Evolutionary conservation across 2,329 filamentous ascomycete species (phyloP), one percentile per base, ranked within the genome.

Genomic region (Eurotiales sp.): DNA sequence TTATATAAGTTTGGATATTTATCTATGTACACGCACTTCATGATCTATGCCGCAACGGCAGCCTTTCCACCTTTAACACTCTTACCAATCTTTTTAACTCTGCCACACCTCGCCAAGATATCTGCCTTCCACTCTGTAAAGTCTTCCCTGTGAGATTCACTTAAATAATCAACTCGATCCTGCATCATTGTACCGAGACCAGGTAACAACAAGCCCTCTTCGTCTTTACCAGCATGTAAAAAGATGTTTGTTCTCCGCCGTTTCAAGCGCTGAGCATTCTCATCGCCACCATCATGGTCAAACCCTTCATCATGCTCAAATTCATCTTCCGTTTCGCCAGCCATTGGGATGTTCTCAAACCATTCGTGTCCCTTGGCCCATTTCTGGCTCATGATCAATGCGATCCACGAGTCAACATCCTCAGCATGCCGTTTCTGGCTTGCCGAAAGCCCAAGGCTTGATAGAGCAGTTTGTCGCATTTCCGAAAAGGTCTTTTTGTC

Each of bases 381-480:
- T 2, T 65, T 65, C 19, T 71, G 66, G 17, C 67, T 63, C 56
- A 70, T 78, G 37, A 87, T 77, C 51, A 80, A 70, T 17, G 78
- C 67, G 53, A 87, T 77, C 56, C 85, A 86, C 2, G 72, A 70
- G 54, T 87, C 82, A 32, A 90, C 77, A 30, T 85, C 80, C 46
- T 65, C 67, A 10, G 65, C 64, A 50, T 69, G 64, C 17, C 58
- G 55, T 42, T 73, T 72, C 12, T 75, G 63, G 14, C 71, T 76
- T 7, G 79, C 59, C 1, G 72, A 58, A 7, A 72, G 55, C 2
- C 65, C 65, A 21, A 72, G 55, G 14, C 65, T 64, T 10, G 62
- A 60, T 7, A 74, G 55, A 4, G 69, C 71, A 0, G 66, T 66
- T 36, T 68, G 65, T 4, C 66, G 66, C 65, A 72, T 68, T 52